A percentile compares a stretch with the other conserved stretches of the same genome.
Conservation (phyloP, 129 eudicot genomes). For the Flaveria robusta region DNA sequence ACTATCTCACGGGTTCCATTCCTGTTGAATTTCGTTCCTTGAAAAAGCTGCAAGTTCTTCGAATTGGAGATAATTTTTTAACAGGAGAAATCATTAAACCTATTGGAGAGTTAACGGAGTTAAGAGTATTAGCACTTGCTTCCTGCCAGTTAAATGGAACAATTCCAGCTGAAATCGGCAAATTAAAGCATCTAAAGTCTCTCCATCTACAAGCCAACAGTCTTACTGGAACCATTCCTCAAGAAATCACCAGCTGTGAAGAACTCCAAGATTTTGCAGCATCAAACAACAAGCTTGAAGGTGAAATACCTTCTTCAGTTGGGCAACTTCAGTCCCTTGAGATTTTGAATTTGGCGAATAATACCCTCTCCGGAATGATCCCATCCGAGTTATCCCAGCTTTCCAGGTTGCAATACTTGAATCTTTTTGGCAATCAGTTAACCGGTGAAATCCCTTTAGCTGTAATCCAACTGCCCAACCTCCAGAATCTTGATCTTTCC, state of each 20-base stretch:
- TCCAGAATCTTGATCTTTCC: conserved; percentile 70
- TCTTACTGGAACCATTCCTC: conserved; percentile 59
- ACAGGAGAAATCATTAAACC: conserved; percentile 47
- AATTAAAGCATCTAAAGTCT: conserved; percentile 56
- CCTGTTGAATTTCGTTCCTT: conserved; percentile 65
- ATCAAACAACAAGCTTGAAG: conserved; percentile 75
- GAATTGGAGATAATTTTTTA: conserved; percentile 73
- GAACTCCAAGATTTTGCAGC: conserved; percentile 78
- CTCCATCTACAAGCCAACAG: conserved; percentile 75
- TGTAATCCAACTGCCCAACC: conserved; percentile 47
- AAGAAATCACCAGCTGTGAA: conserved; percentile 59
- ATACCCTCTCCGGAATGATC: conserved; percentile 69
- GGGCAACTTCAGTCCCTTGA: conserved; percentile 57
- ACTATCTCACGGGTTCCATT: conserved; percentile 60
- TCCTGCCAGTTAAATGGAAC: conserved; percentile 78
- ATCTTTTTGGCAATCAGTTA: conserved; percentile 66
- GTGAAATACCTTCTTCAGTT: conserved; percentile 70
- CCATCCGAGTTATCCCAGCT: conserved; percentile 52
- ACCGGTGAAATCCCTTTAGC: conserved; percentile 66
- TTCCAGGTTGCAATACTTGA: conserved; percentile 63
- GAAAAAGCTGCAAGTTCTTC: conserved; percentile 66
- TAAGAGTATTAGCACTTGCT: conserved; percentile 67
- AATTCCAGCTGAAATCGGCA: conserved; percentile 73
- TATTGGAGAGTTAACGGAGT: conserved; percentile 67
- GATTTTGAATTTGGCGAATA: conserved; percentile 81